phyloP scores from a whole-genome alignment of 495 filamentous ascomycete genomes.

The Xylaria acuta region DNA sequence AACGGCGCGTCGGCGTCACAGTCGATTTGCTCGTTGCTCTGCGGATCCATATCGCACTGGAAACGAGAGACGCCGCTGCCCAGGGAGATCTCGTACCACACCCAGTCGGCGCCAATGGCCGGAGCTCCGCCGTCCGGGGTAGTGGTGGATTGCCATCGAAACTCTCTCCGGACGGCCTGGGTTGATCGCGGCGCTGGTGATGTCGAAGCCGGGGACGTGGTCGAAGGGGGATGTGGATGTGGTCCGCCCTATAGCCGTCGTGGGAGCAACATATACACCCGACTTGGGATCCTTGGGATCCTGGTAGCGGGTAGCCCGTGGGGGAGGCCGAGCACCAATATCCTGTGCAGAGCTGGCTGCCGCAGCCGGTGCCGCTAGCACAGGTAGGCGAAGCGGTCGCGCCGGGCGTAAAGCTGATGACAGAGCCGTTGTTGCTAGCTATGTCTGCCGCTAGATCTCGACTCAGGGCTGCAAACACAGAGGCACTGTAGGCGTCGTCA shows the following conservation, averaged over 20 bases:
- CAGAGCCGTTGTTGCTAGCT: neutral
- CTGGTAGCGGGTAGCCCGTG: constrained; percentile 8
- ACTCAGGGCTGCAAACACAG: neutral
- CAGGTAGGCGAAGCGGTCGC: constrained; percentile 7
- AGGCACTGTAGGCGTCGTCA: neutral
- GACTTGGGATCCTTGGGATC: neutral
- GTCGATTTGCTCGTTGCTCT: neutral
- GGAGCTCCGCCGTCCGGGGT: neutral
- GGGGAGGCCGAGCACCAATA: constrained; percentile 27
- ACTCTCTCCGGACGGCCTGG: neutral
- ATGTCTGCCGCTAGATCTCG: neutral
- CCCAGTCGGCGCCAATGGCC: neutral
- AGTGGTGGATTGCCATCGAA: neutral
- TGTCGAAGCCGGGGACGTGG: neutral
- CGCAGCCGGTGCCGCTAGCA: constrained; percentile 19
- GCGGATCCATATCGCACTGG: neutral
- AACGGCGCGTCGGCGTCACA: neutral
- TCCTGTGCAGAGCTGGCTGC: constrained; percentile 28
- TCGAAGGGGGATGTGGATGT: neutral
- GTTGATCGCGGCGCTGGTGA: neutral
- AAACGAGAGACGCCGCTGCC: neutral
- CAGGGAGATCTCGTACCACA: neutral
- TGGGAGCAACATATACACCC: too few relatives aligned
- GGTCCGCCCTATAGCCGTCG: too few relatives aligned
- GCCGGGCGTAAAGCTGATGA: constrained; percentile 17